Base-by-base conservation (phyloP, 176 grass and related monocot species). In the Oryza punctata region DNA sequence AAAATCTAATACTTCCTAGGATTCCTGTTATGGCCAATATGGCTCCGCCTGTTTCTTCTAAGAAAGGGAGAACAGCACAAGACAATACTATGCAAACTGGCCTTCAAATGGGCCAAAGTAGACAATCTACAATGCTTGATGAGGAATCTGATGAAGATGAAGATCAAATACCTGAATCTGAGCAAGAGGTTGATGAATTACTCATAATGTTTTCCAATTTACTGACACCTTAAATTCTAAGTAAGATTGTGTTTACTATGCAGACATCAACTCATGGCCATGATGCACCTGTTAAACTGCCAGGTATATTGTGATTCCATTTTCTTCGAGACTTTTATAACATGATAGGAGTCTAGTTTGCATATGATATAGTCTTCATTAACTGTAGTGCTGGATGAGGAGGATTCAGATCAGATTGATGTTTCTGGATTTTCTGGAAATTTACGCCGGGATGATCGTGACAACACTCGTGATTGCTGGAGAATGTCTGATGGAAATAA, bases 71-170 rank as follows among this genome's bases (percentile, higher is more conserved):
- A 80, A 91, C 92, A 84, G 18, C 78, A 84, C 91, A 90, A 81
- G 37, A 38, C 8, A 85, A 49, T 87, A 87, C 57, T 81, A 27
- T 63, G 5, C 78, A 87, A 57, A 61, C 45, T 7, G 70, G 40
- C 77, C 67, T 78, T 63, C 73, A 85, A 10, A 73, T 70, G 77
- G 82, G 92, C 84, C 87, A 88, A 74, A 86, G 72, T 65, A 92
- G 87, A 38, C 63, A 93, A 73, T 90, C 83, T 60, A 71, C 78
- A 77, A 80, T 81, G 77, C 74, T 92, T 13, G 96, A 98, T 65
- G 96, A 95, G 74, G 91, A 98, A 10, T 95, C 93, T 88, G 93
- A 98, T 78, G 96, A 98, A 63, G 96, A 98, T 49, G 95, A 95
- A 47, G 95, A 98, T 81, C 83, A 65, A 29, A 71, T 89, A 82